phyloP scores from a whole-genome alignment of 2,329 filamentous ascomycete species.

The Calonectria multiphialidica region DNA sequence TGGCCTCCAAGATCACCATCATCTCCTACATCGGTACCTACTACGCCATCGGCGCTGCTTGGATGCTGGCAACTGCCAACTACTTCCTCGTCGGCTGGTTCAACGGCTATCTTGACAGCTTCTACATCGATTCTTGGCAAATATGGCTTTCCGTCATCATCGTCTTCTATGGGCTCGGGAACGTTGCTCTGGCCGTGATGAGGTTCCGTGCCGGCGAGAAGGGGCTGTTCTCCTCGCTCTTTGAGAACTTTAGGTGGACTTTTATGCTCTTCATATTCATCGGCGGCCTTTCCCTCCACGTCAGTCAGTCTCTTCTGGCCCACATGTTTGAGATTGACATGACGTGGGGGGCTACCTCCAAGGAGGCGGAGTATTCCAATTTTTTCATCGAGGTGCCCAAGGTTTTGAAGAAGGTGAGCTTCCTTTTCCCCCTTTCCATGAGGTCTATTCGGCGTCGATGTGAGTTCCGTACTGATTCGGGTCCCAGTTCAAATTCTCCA shows the following conservation, averaged over 20 bases:
- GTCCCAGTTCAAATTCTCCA: slow-evolving; percentile 77
- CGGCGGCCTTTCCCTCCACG: slow-evolving; percentile 83
- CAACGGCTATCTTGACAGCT: slow-evolving; percentile 83
- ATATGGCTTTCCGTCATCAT: slow-evolving; percentile 86
- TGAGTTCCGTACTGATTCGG: slow-evolving; percentile 30
- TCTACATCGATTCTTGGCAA: slow-evolving; percentile 83
- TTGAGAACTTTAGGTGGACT: slow-evolving; percentile 81
- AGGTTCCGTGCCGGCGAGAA: slow-evolving; percentile 78
- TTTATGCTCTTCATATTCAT: slow-evolving; percentile 83
- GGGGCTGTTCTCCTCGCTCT: slow-evolving; percentile 66
- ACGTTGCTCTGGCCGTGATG: slow-evolving; percentile 78
- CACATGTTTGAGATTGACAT: slow-evolving; percentile 92
- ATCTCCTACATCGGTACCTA: slow-evolving; percentile 85
- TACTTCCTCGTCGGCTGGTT: slow-evolving; percentile 84
- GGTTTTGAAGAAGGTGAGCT: slow-evolving; percentile 80
- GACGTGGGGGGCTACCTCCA: slow-evolving; percentile 86
- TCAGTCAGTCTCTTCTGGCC: slow-evolving; percentile 81
- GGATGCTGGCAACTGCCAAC: slow-evolving; percentile 79
- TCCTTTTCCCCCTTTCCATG: slow-evolving; percentile 48
- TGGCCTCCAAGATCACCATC: slow-evolving; percentile 82
- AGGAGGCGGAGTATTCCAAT: slow-evolving; percentile 84
- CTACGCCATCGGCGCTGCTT: slow-evolving; percentile 82
- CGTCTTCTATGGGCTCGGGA: slow-evolving; percentile 82
- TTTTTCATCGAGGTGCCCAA: slow-evolving; percentile 89
- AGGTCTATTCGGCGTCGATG: background rate